Base-by-base conservation (phyloP, 352 stramenopile species). In the Hyaloperonospora arabidopsidis region DNA sequence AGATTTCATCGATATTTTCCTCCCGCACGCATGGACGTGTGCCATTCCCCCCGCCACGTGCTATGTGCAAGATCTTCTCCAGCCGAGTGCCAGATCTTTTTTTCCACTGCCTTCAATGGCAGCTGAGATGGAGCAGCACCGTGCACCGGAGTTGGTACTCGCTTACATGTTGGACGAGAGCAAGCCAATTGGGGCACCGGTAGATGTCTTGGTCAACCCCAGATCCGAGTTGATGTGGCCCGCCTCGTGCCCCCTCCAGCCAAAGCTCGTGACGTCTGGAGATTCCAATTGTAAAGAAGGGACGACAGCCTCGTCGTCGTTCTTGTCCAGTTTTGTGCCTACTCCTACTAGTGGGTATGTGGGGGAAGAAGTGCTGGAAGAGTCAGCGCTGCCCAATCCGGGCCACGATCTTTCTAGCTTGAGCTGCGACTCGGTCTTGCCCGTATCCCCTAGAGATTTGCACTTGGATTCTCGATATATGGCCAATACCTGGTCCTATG, bases 391-490 rank as follows among this genome's bases (percentile, higher is more conserved):
- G 5, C 52, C 61, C 25, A 68, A 68, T 23, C 62, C 52, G 15
- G 61, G 52, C 23, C 54, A 68, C 38, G 66, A 58, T 1, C 48
- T 70, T 17, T 61, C 61, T 2, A 68, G 49, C 35, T 57, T 65
- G 48, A 60, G 44, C 29, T 63, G 55, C 35, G 57, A 70, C 43
- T 65, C 57, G 11, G 54, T 57, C 32, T 70, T 48, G 21, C 61
- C 57, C 40, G 51, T 74, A 46, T 71, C 65, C 29, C 58, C 65
- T 48, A 79, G 74, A 40, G 68, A 79, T n/a, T 35, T 79, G 32
- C 62, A 65, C 35, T 80, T 80, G 35, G 70, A 80, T 48, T 63
- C 73, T 5, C 59, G 73, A 10, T 76, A 75, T 34, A 67, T 80
- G 10, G 62, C 67, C 3, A 70, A 80, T 13, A 59, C 63, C 40